Evolutionary conservation across 495 filamentous ascomycete genomes (phyloP), one percentile per base, ranked within the genome.

Genomic region (Cladorrhinum samala): DNA sequence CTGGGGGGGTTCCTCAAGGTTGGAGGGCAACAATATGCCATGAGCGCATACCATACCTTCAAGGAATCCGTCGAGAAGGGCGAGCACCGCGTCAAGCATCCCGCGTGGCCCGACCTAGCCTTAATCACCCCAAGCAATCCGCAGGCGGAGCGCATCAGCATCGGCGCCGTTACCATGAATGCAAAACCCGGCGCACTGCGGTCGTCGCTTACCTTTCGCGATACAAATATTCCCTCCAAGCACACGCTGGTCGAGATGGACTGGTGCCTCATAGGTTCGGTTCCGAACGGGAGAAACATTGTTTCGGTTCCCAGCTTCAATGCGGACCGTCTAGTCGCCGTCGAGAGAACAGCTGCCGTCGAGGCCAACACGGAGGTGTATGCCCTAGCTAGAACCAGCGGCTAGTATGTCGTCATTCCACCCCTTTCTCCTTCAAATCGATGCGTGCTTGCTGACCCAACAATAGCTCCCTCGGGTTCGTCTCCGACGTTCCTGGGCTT

Each of bases 351-450:
- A 3, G 48, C 48, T 9, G 14, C 17, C 0, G 52, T 55, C 14
- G 42, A 46, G 27, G 57, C 52, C 8, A 59, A 59, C 30, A 55
- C 57, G 8, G 57, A 59, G 27, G 57, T 59, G 0, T 59, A 59
- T 23, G 47, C 47, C 20, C 5, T 59, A 30, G 52, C 57, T 1
- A 17, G 52, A 25, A 59, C 57, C 0, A 55, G 57, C 19, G 57
- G 57, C 1, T 59, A 59, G n/a, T n/a, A n/a, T n/a, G n/a, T n/a
- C n/a, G n/a, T n/a, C n/a, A n/a, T n/a, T n/a, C n/a, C n/a, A n/a
- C n/a, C n/a, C n/a, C n/a, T n/a, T n/a, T n/a, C n/a, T n/a, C n/a
- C n/a, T n/a, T n/a, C n/a, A n/a, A n/a, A n/a, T n/a, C n/a, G n/a
- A n/a, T n/a, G n/a, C n/a, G n/a, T n/a, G n/a, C n/a, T n/a, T n/a